Percentiles rank a stretch among this genome's conserved stretches.
phyloP scores from a whole-genome alignment of 2,329 filamentous ascomycete genomes.

The Fusarium xylarioides region DNA sequence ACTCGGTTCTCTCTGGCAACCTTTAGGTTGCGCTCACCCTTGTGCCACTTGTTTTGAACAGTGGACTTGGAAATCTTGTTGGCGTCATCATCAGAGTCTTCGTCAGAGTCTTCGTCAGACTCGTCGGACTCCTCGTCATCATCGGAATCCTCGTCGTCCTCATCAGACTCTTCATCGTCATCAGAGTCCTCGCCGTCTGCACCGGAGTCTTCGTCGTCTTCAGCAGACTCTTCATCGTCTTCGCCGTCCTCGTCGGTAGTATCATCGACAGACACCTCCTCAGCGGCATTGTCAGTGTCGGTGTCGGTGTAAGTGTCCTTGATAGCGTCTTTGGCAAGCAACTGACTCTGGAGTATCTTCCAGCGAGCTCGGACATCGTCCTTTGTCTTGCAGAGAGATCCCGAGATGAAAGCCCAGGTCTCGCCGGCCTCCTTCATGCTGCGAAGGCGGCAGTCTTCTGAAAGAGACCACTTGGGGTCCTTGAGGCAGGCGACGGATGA shows the following conservation, averaged over 20 bases:
- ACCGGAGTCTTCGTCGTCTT: neutral
- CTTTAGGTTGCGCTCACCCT: neutral
- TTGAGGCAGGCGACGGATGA: neutral
- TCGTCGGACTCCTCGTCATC: neutral
- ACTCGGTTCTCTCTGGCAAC: fast-evolving
- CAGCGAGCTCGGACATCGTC: conserved; percentile 46
- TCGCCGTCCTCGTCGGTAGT: neutral
- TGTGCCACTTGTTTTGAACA: neutral
- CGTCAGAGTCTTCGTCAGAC: neutral
- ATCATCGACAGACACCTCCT: neutral
- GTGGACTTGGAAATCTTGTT: neutral
- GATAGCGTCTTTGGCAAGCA: neutral
- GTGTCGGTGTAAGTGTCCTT: neutral
- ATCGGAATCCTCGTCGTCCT: neutral
- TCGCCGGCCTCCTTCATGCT: conserved; percentile 47
- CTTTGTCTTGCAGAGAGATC: conserved; percentile 41
- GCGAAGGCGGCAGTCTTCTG: conserved; percentile 48
- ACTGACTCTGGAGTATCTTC: conserved; percentile 44
- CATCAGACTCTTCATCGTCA: neutral
- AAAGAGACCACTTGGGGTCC: conserved; percentile 45
- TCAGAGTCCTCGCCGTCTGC: neutral
- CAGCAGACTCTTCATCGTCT: neutral
- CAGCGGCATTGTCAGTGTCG: neutral
- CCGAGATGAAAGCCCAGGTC: conserved; percentile 46
- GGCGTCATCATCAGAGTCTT: neutral